phyloP scores from a whole-genome alignment of 495 filamentous ascomycete species.

The Neurospora intermedia region DNA sequence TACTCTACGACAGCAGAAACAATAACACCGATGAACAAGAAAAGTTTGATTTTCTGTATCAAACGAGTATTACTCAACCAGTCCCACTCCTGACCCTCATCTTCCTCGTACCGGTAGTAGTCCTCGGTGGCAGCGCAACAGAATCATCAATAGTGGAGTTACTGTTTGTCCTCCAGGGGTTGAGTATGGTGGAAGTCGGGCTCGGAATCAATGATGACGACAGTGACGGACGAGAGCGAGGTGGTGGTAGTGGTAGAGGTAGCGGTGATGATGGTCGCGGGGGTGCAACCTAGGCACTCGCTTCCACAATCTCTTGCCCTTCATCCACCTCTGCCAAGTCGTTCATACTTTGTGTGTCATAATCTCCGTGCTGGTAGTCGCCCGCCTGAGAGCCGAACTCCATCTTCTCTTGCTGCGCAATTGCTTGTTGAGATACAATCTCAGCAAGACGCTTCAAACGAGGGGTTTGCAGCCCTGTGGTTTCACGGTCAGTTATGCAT shows the following conservation, averaged over 20 bases:
- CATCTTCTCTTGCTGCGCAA: conserved; percentile 82
- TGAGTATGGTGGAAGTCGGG: conserved; percentile 10
- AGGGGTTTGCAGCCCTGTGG: conserved; percentile 83
- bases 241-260: not conserved
- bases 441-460: conserved; percentile 89
- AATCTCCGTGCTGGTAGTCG: conserved; percentile 26
- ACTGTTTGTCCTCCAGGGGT: conserved; percentile 10
- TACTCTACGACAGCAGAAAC: not conserved
- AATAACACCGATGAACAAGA: not conserved
- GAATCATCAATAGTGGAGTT: not conserved
- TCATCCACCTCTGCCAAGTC: conserved; percentile 36
- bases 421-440: conserved; percentile 92
- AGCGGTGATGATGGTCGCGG: not conserved
- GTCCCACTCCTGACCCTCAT: conserved; percentile 6
- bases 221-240: not conserved
- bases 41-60: not conserved
- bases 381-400: conserved; percentile 36
- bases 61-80: not conserved
- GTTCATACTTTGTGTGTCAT: conserved; percentile 23
- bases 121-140: not conserved
- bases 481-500: conserved; percentile 6
- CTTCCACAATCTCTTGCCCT: conserved; percentile 15
- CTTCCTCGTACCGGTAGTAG: not conserved
- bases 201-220: not conserved
- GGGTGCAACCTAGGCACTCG: conserved; percentile 23